These are phyloP conservation scores for Wickerhamomyces chaumierensis DNA, from an alignment of 805 yeast species.

Conservation along the genomic window DNA sequence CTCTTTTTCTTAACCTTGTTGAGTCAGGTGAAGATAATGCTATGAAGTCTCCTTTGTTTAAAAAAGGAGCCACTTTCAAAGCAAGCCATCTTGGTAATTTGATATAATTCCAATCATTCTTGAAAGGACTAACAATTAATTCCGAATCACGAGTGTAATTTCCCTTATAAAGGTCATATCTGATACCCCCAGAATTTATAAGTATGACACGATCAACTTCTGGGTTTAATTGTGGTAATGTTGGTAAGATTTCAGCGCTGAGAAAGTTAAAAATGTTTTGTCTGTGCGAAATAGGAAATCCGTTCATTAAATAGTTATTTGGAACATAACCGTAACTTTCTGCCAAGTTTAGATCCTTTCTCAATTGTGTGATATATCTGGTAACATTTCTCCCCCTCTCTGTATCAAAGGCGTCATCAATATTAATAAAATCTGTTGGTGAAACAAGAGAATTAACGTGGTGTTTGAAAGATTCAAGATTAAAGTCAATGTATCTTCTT, in stretches of 20 bases:
- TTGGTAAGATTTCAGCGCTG: slow-evolving; percentile 43
- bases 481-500: slow-evolving; percentile 79
- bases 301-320: slow-evolving; percentile 50
- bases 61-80: slow-evolving; percentile 32
- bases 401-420: slow-evolving; percentile 36
- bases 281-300: slow-evolving; percentile 50
- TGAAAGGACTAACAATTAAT: slow-evolving; percentile 77
- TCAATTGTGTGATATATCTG: slow-evolving; percentile 27
- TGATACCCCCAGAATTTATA: slow-evolving; percentile 78
- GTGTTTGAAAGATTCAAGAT: slow-evolving; percentile 51
- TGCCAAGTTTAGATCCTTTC: slow-evolving; percentile 42
- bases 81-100: slow-evolving; percentile 52
- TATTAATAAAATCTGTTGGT: background rate
- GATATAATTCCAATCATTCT: slow-evolving; percentile 66
- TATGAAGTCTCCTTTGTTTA: slow-evolving; percentile 49
- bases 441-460: slow-evolving; percentile 30
- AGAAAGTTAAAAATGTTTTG: slow-evolving; percentile 50
- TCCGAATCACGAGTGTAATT: slow-evolving; percentile 72
- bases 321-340: slow-evolving; percentile 57
- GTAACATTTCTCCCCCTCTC: slow-evolving; percentile 39
- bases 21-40: slow-evolving; percentile 12
- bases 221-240: slow-evolving; percentile 20
- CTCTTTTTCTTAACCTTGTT: background rate
- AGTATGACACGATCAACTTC: slow-evolving; percentile 37
- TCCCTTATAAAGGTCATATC: slow-evolving; percentile 81